These are phyloP conservation scores for Thermoascus crustaceus DNA, from an alignment of 2,329 filamentous ascomycete genomes.

Conservation along the genomic window DNA sequence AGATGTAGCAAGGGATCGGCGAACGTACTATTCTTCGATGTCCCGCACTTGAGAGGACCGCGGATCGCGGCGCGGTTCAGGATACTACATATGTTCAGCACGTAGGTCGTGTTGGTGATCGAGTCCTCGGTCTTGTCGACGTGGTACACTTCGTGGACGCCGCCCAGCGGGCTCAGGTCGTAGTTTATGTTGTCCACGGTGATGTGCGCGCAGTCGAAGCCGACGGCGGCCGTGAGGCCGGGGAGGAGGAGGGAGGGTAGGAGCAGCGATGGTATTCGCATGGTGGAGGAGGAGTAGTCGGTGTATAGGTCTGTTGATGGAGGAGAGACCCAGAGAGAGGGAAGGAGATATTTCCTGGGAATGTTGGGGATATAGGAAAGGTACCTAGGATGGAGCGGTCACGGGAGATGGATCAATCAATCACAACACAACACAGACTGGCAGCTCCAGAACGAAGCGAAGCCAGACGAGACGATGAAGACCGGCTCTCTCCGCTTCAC, in stretches of 20 bases:
- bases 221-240: constrained; percentile 20
- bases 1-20: background rate
- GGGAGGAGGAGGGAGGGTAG: constrained; percentile 20
- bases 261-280: constrained; percentile 25
- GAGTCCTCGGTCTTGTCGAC: constrained; percentile 19
- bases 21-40: constrained; percentile 27
- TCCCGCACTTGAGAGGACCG: constrained; percentile 22
- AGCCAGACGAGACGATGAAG: too few species aligned
- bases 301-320: constrained; percentile 4
- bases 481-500: too few species aligned
- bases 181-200: constrained; percentile 30
- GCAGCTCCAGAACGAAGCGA: too few species aligned
- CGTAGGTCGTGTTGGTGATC: constrained; percentile 29
- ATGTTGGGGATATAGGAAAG: too few species aligned
- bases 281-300: constrained; percentile 12
- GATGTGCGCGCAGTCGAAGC: constrained; percentile 33
- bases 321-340: constrained; percentile 1
- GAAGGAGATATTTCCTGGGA: background rate
- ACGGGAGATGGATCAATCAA: too few species aligned
- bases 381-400: background rate
- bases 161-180: constrained; percentile 30
- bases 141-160: constrained; percentile 29
- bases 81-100: constrained; percentile 28
- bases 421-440: too few species aligned
- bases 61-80: constrained; percentile 20